These are phyloP conservation scores for Mycena indigotica DNA, from an alignment of 768 basidiomycete species.

Conservation along the genomic window DNA sequence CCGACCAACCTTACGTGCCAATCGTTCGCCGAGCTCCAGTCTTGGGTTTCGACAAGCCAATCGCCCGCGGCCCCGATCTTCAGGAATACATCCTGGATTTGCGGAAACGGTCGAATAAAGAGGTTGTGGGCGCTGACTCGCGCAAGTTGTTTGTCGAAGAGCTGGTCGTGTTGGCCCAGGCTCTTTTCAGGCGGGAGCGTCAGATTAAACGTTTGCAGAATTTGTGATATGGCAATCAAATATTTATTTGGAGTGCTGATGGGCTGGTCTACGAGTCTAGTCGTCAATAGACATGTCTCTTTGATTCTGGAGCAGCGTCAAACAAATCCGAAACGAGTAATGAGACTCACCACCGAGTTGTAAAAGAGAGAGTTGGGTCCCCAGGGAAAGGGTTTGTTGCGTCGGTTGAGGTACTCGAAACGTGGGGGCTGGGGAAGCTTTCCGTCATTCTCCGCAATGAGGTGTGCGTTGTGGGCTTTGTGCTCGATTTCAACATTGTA, in stretches of 20 bases:
- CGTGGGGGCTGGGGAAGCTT: constrained; percentile 67
- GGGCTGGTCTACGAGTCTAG: constrained; percentile 9
- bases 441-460: constrained; percentile 73
- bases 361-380: constrained; percentile 82
- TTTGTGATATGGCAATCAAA: neutral
- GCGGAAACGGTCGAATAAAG: constrained; percentile 22
- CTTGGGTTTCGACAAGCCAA: constrained; percentile 14
- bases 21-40: constrained; percentile 12
- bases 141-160: constrained; percentile 9
- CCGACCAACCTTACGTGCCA: constrained; percentile 1
- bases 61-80: constrained; percentile 11
- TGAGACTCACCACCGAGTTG: constrained; percentile 64
- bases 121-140: constrained; percentile 15
- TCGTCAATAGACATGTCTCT: constrained; percentile 25
- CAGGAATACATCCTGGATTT: constrained; percentile 14
- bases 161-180: constrained; percentile 17
- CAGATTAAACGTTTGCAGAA: constrained; percentile 22
- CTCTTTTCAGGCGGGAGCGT: constrained; percentile 20
- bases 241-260: constrained; percentile 10
- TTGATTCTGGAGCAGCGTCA: constrained; percentile 12
- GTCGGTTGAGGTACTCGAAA: constrained; percentile 79
- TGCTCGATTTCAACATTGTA: constrained; percentile 66
- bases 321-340: neutral
- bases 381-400: constrained; percentile 84
- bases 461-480: constrained; percentile 67